Evolutionary conservation across 495 filamentous ascomycete genomes (phyloP), one percentile per base, ranked within the genome.

Genomic region (Pseudomonodictys pantanalensis): DNA sequence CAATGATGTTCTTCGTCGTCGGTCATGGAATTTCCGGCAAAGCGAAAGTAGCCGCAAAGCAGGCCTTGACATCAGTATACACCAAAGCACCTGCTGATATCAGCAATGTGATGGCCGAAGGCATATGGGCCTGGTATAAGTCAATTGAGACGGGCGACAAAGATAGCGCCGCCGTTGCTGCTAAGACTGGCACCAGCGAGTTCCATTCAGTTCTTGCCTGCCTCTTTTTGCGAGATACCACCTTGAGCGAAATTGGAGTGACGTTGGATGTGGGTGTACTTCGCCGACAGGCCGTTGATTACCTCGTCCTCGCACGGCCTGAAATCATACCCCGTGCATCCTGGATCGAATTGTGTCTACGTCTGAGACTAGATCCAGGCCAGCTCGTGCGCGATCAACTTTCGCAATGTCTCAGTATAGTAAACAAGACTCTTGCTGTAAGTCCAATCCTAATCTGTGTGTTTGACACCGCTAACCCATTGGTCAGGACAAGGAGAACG

Each of bases 281-380:
- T 17, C 44, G 41, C 5, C 35, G 58, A 24, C 64, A 90, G 65
- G 82, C 95, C 56, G 79, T 93, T 50, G 79, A 82, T 7, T 71
- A 96, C 11, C 76, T 96, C 28, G 80, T 96, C 18, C 75, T 97
- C n/a, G 84, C 86, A 53, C 85, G 89, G 17, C 81, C 84, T 22
- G 83, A 91, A 52, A 70, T 98, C 29, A 80, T 97, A 58, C 87
- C 91, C 0, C 81, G 82, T 24, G 78, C 82, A 15, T 85, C 81
- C 38, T 98, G 95, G 95, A 98, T 98, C 69, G 85, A 88, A 24
- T 67, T 90, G 3, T 96, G 91, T 68, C 75, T 97, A 35, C 81
- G 80, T 57, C 82, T 87, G 22, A 83, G 86, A 22, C 77, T 88
- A 3, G 93, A 98, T 71, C 93, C 93, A 2, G 92, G 91, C 17